Evolutionary conservation across 371 early-diverging fungal genomes (phyloP).

Genomic region (Circinella umbellata): DNA sequence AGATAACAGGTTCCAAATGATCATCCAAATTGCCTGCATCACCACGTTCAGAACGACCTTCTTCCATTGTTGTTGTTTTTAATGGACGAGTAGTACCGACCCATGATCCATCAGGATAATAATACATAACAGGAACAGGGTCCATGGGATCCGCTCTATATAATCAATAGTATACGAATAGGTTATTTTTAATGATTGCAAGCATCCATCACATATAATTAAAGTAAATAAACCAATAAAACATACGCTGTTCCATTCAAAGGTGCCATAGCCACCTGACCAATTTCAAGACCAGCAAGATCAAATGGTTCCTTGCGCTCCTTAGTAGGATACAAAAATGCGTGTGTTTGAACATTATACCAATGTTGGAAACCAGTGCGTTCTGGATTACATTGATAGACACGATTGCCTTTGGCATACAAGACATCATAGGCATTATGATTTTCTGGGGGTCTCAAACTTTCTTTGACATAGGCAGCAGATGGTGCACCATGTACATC

Average conservation of each 20-base stretch:
- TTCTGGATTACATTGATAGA: conserved; percentile 52
- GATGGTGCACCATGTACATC: conserved; percentile 29
- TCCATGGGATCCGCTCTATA: conserved; percentile 38
- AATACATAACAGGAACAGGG: conserved; percentile 36
- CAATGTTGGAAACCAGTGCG: conserved; percentile 41
- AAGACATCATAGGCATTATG: conserved; percentile 39
- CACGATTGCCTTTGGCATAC: conserved; percentile 42
- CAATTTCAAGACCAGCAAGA: conserved; percentile 34
- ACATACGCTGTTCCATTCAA: conserved; percentile 27
- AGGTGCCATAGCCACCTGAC: conserved; percentile 38
- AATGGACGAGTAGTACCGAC: conserved; percentile 35
- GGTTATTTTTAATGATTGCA: too few relatives aligned
- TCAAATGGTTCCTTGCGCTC: conserved; percentile 36
- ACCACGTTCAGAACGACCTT: conserved; percentile 37
- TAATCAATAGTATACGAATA: background rate
- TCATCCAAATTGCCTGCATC: conserved; percentile 42
- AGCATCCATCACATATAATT: too few relatives aligned
- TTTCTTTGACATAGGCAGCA: conserved; percentile 30
- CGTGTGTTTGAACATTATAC: conserved; percentile 52
- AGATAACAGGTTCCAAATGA: conserved; percentile 30
- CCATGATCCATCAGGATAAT: conserved; percentile 50
- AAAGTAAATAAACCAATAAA: background rate
- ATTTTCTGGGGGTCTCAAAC: conserved; percentile 37
- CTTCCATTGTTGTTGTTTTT: conserved; percentile 40
- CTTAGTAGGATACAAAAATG: conserved; percentile 39